Evolutionary conservation across 495 filamentous ascomycete species (phyloP), one percentile per base, ranked within the genome.

Genomic region (Penicillium tannophilum): DNA sequence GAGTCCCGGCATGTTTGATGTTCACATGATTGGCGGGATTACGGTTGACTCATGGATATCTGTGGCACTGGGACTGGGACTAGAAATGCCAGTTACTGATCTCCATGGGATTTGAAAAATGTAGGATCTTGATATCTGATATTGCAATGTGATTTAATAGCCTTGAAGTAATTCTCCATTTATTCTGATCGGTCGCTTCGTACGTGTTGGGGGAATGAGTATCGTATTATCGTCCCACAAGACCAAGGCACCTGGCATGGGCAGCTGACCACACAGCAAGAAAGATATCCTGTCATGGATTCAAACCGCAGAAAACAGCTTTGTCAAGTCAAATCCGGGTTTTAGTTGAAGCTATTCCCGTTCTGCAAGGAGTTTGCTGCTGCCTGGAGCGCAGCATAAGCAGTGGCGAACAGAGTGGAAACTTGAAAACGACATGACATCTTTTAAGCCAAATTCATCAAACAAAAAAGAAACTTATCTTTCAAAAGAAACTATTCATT

Each of bases 1-100:
- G 30, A 61, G 64, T 78, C 75, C 75, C 70, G 68, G 39, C 33
- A 36, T 28, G 28, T 28, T 28, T 28, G 28, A 28, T 28, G 28
- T 11, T 36, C 10, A 11, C 3, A 36, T 36, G 9, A 36, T 36
- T 36, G 33, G 33, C 33, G 33, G 33, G 28, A 28, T 28, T 28
- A 28, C 11, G 14, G 23, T 26, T 47, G 23, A 46, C 19, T 26
- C 45, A 28, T 26, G 10, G 33, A 36, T 14, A 11, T 12, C 33
- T 2, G 33, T 14, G 10, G 7, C 31, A 11, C 10, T 36, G 12
- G 33, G 10, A 12, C 10, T 12, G 10, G 33, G 14, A 23, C 20
- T 23, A 23, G 20, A 36, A 36, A 12, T 6, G 33, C 33, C 10
- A 11, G 11, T 11, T 11, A 44, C 42, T 43, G 41, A 43, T 43